Evolutionary conservation across 352 stramenopile genomes (phyloP).

Genomic region (Thraustochytrium striatum): DNA sequence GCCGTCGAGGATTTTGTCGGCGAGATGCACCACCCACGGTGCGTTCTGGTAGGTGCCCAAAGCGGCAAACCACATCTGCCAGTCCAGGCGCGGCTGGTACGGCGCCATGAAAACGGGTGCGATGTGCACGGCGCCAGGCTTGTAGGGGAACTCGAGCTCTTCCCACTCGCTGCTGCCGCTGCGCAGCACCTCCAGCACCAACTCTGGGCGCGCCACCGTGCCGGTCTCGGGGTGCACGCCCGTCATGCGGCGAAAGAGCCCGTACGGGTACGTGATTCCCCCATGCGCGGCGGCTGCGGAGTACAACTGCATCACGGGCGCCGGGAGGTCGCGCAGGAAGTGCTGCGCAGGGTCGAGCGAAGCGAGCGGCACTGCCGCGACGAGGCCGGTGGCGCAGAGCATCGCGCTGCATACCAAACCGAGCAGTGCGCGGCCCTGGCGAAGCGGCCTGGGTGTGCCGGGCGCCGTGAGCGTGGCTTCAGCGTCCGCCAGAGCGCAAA

Average conservation of each 20-base stretch:
- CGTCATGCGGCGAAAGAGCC: slow-evolving; percentile 81
- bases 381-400: background rate
- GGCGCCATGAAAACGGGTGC: slow-evolving; percentile 58
- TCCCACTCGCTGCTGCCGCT: slow-evolving; percentile 64
- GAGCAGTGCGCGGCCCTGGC: background rate
- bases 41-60: slow-evolving; percentile 70
- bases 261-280: slow-evolving; percentile 67
- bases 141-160: slow-evolving; percentile 75
- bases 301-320: background rate
- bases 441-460: background rate
- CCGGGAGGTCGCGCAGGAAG: too few species aligned
- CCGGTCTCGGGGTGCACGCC: slow-evolving; percentile 66
- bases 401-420: background rate
- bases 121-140: slow-evolving; percentile 64
- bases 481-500: too few species aligned
- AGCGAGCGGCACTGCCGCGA: background rate
- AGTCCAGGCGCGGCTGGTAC: slow-evolving; percentile 76
- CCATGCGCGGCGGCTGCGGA: too few species aligned
- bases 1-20: slow-evolving; percentile 71
- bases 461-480: too few species aligned
- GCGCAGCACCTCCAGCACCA: slow-evolving; percentile 72
- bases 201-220: slow-evolving; percentile 74
- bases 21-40: slow-evolving; percentile 76
- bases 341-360: background rate
- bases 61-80: slow-evolving; percentile 87